A percentile compares a stretch with the other conserved stretches of the same genome.
Evolutionary conservation across 2,329 filamentous ascomycete genomes (phyloP).

Genomic region (Tolypocladium nubicola): DNA sequence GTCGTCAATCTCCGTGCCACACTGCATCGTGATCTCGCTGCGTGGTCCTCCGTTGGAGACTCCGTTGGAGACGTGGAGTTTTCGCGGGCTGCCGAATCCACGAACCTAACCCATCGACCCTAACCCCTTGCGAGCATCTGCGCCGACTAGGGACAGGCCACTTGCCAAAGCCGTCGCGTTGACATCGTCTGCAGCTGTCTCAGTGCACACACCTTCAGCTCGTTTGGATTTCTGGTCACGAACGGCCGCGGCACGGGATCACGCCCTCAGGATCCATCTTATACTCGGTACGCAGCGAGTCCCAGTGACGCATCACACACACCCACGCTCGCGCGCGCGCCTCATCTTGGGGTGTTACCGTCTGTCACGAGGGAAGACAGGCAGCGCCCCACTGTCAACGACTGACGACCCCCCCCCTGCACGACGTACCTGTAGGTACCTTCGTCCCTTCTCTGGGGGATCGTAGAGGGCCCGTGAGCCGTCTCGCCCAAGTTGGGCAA

Average conservation of each 20-base stretch:
- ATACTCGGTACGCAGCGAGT: background rate
- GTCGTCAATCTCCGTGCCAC: background rate
- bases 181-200: background rate
- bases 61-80: background rate
- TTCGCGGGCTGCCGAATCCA: background rate
- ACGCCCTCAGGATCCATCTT: background rate
- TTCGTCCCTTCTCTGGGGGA: background rate
- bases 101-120: background rate
- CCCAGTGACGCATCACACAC: background rate
- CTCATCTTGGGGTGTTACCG: background rate
- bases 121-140: background rate
- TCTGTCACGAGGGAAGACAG: background rate
- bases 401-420: background rate
- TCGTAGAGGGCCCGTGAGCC: background rate
- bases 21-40: background rate
- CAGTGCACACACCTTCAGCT: background rate
- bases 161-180: background rate
- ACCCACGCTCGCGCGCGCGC: background rate
- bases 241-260: background rate
- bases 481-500: background rate
- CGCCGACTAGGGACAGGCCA: background rate
- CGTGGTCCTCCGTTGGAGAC: background rate
- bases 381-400: background rate
- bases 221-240: background rate
- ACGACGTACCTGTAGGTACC: background rate